These are phyloP conservation scores for Crithidia brevicula DNA, from an alignment of 208 protist genomes.

Conservation along the genomic window DNA sequence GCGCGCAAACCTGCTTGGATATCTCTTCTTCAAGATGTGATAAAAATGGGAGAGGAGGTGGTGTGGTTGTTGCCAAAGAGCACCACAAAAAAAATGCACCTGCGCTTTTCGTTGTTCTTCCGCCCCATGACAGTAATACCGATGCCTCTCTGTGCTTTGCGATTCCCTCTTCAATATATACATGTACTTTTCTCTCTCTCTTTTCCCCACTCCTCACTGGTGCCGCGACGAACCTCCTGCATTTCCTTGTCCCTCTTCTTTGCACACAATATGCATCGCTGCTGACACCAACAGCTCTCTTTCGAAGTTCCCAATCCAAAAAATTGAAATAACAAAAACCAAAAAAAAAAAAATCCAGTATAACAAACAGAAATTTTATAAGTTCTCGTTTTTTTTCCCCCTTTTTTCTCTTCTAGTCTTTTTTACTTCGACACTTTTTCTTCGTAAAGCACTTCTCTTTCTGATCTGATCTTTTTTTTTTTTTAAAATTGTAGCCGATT, in stretches of 20 bases:
- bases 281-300: constrained; percentile 28
- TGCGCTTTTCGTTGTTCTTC: too few relatives aligned
- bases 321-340: constrained; percentile 52
- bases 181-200: constrained; percentile 8
- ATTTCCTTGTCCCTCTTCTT: background rate
- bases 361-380: constrained; percentile 37
- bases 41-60: too few relatives aligned
- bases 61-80: too few relatives aligned
- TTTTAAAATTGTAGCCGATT: background rate
- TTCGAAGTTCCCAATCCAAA: constrained; percentile 31
- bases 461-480: constrained; percentile 8
- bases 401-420: constrained; percentile 20
- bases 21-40: too few relatives aligned
- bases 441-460: constrained; percentile 13
- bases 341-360: constrained; percentile 43
- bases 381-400: constrained; percentile 23
- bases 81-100: too few relatives aligned
- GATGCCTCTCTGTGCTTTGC: background rate
- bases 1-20: too few relatives aligned
- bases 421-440: constrained; percentile 10
- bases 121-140: too few relatives aligned
- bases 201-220: background rate
- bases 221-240: too few relatives aligned
- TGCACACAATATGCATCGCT: background rate
- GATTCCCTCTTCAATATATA: background rate